These are phyloP conservation scores for Mucor velutinosus DNA, from an alignment of 371 early-diverging fungal genomes.

Conservation along the genomic window DNA sequence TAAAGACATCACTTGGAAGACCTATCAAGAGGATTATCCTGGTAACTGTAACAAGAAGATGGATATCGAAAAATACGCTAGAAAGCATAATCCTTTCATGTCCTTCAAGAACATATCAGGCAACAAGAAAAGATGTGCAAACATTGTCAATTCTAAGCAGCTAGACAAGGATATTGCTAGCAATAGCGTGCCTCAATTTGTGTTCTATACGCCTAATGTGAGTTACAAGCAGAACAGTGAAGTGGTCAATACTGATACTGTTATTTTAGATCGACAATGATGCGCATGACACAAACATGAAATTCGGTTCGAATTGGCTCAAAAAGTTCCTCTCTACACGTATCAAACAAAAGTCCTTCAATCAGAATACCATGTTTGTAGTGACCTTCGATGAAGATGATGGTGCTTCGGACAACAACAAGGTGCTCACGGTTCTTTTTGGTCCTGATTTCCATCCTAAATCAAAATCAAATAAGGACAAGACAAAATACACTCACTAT, in stretches of 20 bases:
- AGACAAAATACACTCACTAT: conserved; percentile 64
- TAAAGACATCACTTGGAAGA: conserved; percentile 65
- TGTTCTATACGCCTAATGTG: conserved; percentile 7
- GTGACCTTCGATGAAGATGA: conserved; percentile 57
- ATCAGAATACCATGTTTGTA: conserved; percentile 56
- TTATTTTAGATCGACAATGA: conserved; percentile 48
- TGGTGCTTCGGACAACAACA: conserved; percentile 43
- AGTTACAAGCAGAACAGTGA: not conserved
- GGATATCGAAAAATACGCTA: conserved; percentile 36
- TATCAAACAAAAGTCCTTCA: conserved; percentile 49
- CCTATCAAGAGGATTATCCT: conserved; percentile 66
- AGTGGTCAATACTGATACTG: too few relatives aligned
- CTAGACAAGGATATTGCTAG: conserved; percentile 51
- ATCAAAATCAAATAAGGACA: conserved; percentile 39
- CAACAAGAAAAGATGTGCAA: conserved; percentile 50
- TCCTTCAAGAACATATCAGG: conserved; percentile 51
- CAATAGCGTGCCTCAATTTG: conserved; percentile 51
- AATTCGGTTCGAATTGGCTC: conserved; percentile 59
- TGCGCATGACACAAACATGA: conserved; percentile 58
- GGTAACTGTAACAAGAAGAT: conserved; percentile 37
- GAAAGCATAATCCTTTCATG: conserved; percentile 68
- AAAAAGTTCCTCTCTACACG: conserved; percentile 55
- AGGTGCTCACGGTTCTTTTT: conserved; percentile 51
- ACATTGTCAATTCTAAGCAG: conserved; percentile 54
- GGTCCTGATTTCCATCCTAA: conserved; percentile 51